Evolutionary conservation across 169 alveolate genomes (phyloP).

Genomic region (Plasmodium vinckei): DNA sequence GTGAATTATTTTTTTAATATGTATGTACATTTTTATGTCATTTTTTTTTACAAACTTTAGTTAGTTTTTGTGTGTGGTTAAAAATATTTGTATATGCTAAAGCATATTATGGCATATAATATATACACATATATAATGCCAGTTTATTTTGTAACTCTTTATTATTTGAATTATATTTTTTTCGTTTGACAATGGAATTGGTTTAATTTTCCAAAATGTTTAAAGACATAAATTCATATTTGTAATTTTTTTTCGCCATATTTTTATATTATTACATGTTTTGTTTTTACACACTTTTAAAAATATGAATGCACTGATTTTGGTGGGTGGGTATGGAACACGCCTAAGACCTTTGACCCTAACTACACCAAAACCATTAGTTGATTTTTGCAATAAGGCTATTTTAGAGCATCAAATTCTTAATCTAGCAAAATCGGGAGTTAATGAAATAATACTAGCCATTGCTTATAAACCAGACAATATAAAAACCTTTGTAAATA

Average conservation of each 20-base stretch:
- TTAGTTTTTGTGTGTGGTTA: background rate
- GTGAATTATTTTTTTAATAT: too few relatives aligned
- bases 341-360: constrained; percentile 98
- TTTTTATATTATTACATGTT: constrained; percentile 1
- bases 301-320: constrained; percentile 96
- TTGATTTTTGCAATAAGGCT: constrained; percentile 97
- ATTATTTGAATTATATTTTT: background rate
- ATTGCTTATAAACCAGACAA: constrained; percentile 90
- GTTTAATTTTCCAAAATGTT: background rate
- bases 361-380: constrained; percentile 96
- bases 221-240: background rate
- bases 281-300: background rate
- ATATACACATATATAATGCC: background rate
- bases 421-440: constrained; percentile 84
- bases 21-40: background rate
- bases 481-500: constrained; percentile 85
- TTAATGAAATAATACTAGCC: constrained; percentile 92
- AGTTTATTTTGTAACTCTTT: background rate
- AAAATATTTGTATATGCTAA: background rate
- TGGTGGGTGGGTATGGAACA: constrained; percentile 99
- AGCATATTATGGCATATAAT: background rate
- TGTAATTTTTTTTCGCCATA: background rate
- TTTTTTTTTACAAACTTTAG: background rate
- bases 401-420: constrained; percentile 91
- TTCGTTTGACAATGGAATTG: background rate